Conservation (phyloP, 495 filamentous ascomycete species). For the Penicillium roqueforti region DNA sequence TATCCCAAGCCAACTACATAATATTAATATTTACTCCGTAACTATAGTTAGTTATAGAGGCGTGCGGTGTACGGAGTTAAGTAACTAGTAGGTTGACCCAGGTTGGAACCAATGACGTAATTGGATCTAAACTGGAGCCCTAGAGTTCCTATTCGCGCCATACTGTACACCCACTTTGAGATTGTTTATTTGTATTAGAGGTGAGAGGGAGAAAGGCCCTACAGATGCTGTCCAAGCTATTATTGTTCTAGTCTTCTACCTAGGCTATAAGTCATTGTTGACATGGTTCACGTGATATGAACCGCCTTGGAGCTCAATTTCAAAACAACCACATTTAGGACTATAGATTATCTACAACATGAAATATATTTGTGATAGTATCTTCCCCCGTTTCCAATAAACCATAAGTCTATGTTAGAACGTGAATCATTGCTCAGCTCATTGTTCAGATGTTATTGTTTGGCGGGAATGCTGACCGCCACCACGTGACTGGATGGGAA, state of each 20-base stretch:
- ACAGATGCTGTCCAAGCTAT: no score
- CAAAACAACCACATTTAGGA: neutral
- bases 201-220: no score
- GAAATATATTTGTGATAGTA: neutral
- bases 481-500: conserved; percentile 20
- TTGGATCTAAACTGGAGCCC: no score
- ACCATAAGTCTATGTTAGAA: no score
- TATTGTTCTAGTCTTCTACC: neutral
- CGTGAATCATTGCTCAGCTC: neutral
- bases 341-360: neutral
- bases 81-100: no score
- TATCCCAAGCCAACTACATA: neutral
- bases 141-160: no score
- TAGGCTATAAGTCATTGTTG: neutral
- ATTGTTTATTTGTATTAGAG: no score
- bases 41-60: no score
- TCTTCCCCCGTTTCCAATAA: neutral
- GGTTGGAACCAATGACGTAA: neutral
- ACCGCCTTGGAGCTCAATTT: neutral
- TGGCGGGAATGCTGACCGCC: conserved; percentile 20
- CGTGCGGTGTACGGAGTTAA: neutral
- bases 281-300: neutral
- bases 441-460: conserved; percentile 13
- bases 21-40: no score
- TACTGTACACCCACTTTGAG: no score